Evolutionary conservation across 2,329 filamentous ascomycete genomes (phyloP), one percentile per base, ranked within the genome.

Genomic region (Claviceps sp.): DNA sequence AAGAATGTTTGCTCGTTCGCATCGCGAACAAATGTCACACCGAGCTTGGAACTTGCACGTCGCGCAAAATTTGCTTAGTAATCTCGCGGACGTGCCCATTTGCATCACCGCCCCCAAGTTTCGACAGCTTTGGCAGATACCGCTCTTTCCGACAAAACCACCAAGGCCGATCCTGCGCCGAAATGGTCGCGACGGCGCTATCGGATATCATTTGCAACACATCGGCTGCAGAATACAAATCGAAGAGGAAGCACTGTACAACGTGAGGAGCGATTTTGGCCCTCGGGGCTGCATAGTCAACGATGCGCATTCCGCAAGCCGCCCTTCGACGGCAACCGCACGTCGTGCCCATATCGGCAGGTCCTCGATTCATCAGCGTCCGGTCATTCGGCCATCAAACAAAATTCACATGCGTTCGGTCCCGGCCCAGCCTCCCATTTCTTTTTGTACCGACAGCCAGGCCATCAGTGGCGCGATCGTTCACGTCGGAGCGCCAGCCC

Each of bases 401-500:
- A 11, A 61, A 63, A 43, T 57, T 62, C 49, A 60, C 61, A 11
- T 63, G 57, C 30, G 54, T 63, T 24, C 61, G 60, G 36, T 61
- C 64, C 22, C 62, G 67, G 24, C 67, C 67, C 16, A 64, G 60
- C 50, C 59, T 70, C 1, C 77, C 72, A 51, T 83, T 74, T 62
- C 74, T 76, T 63, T 70, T 68, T 37, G 67, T 72, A 2, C 75
- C 70, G 20, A 58, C 67, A 43, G 64, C 73, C 48, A 75, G 78
- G 48, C 72, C 71, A 34, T 73, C 79, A 44, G 71, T 84, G 40
- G 78, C 79, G 3, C 84, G 90, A 50, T 79, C 87, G 55, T 78
- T 94, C 54, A 89, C 86, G n/a, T 94, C 87, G 0, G 84, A 89
- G 63, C 81, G 81, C 56, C 84, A 81, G 57, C 71, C 73, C 56